A percentile compares a stretch with the other conserved stretches of the same genome.
Evolutionary conservation across 306 rosid genomes (phyloP).

Genomic region (Cercis canadensis): DNA sequence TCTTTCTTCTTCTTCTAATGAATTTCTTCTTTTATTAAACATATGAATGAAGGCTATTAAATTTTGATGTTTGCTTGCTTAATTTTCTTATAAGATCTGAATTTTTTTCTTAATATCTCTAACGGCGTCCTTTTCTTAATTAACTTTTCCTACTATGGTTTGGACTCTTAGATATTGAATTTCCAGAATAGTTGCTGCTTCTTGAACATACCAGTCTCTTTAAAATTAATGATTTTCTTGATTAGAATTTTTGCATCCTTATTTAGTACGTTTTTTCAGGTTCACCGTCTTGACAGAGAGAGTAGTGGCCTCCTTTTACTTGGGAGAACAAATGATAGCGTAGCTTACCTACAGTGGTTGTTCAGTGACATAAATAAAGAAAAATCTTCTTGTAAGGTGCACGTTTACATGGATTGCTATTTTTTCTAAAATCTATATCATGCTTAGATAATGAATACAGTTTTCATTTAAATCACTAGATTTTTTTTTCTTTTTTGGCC

Average conservation of each 20-base stretch:
- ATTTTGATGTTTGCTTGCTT: constrained; percentile 6
- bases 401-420: constrained; percentile 10
- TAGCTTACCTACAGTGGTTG: constrained; percentile 72
- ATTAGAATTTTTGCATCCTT: background rate
- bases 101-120: constrained; percentile 6
- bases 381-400: constrained; percentile 73
- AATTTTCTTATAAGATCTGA: constrained; percentile 18
- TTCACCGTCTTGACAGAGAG: constrained; percentile 94
- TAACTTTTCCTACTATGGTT: constrained; percentile 20
- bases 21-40: background rate
- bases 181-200: constrained; percentile 16
- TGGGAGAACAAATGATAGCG: constrained; percentile 87
- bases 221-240: background rate
- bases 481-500: background rate
- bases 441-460: constrained; percentile 22
- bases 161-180: constrained; percentile 2
- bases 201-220: too few species aligned
- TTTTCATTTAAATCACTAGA: constrained; percentile 1
- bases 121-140: constrained; percentile 2
- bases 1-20: too few species aligned
- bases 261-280: constrained; percentile 49
- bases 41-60: constrained; percentile 2
- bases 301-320: constrained; percentile 80
- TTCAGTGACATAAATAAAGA: constrained; percentile 61
- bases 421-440: background rate